phyloP scores from a whole-genome alignment of 805 yeast genomes.

The Debaryomyces tyrocola region DNA sequence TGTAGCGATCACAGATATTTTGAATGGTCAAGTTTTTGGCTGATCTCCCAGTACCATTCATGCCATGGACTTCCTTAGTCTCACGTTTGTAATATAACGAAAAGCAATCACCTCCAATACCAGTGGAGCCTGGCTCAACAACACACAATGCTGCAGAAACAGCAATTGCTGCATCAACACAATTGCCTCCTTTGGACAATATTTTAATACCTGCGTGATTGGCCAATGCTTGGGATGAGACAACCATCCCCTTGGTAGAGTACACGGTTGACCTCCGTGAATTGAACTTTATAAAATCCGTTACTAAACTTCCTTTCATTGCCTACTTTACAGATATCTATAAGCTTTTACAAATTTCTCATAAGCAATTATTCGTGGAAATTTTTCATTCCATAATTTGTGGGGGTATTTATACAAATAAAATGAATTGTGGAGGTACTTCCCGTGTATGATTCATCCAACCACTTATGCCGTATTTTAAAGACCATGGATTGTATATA shows the following conservation, averaged over 20 bases:
- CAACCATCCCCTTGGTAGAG: conserved; percentile 69
- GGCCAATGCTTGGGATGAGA: conserved; percentile 77
- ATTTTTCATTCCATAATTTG: no score
- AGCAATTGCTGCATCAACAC: conserved; percentile 65
- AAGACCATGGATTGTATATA: no score
- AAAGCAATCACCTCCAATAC: conserved; percentile 71
- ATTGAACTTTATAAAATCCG: conserved; percentile 29
- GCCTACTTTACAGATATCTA: no score
- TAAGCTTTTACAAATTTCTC: no score
- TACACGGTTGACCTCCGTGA: conserved; percentile 76
- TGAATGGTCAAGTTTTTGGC: conserved; percentile 53
- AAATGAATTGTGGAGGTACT: no score
- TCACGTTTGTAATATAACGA: conserved; percentile 54
- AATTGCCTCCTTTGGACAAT: conserved; percentile 70
- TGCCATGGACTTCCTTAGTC: conserved; percentile 55
- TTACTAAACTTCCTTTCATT: neutral
- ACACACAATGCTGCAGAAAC: conserved; percentile 56
- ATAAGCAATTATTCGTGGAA: no score
- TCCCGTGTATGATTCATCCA: no score
- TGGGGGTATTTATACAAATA: no score
- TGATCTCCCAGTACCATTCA: conserved; percentile 77
- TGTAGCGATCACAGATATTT: conserved; percentile 40
- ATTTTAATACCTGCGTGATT: conserved; percentile 70
- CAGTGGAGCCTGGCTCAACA: conserved; percentile 60
- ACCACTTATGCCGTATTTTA: no score